Conservation (phyloP, 352 stramenopile species). For the Globisporangium orthogonon region DNA sequence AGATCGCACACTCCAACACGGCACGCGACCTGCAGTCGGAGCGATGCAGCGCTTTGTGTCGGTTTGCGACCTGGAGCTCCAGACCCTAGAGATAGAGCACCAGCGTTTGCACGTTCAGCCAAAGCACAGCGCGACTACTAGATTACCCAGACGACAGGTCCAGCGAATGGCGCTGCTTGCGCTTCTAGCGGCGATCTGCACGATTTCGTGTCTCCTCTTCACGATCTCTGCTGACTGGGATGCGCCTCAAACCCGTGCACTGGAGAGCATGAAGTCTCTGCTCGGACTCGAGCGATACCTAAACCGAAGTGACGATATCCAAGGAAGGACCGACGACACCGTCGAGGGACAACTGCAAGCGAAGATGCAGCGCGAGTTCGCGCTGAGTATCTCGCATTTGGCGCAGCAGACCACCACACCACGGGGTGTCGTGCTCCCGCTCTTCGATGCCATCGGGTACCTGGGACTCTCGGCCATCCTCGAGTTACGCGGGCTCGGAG, state of each 20-base stretch:
- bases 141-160: background rate
- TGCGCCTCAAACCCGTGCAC: conserved; percentile 1
- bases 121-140: background rate
- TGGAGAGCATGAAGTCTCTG: conserved; percentile 6
- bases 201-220: conserved; percentile 8
- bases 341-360: background rate
- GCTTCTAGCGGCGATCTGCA: conserved; percentile 2
- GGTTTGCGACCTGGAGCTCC: conserved; percentile 11
- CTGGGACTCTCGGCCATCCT: conserved; percentile 59
- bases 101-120: background rate
- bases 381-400: conserved; percentile 9
- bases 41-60: conserved; percentile 11
- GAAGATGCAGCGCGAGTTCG: conserved; percentile 10
- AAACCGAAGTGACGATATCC: background rate
- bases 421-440: conserved; percentile 51
- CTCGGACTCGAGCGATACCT: conserved; percentile 1
- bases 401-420: conserved; percentile 21
- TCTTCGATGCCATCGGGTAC: conserved; percentile 55
- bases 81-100: background rate
- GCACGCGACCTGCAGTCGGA: background rate
- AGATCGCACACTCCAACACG: background rate
- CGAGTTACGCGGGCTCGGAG: conserved; percentile 40
- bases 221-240: conserved; percentile 3
- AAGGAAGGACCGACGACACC: background rate
- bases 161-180: conserved; percentile 7